A percentile compares a stretch with the other conserved stretches of the same genome.
These are phyloP conservation scores for Sporobolomyces roseus DNA, from an alignment of 768 basidiomycete genomes.

Conservation along the genomic window DNA sequence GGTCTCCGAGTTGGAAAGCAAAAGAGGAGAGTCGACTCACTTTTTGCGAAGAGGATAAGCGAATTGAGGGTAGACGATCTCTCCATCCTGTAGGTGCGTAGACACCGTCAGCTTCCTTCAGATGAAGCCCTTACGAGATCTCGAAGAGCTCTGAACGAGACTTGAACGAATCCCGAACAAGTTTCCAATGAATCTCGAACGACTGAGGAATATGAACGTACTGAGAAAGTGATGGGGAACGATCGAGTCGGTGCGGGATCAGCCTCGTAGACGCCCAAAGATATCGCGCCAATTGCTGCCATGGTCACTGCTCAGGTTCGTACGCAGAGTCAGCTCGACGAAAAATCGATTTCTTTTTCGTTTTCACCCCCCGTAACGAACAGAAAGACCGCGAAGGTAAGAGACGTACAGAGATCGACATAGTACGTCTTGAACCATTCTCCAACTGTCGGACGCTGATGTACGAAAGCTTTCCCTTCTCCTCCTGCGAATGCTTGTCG, in stretches of 20 bases:
- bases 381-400: too few species aligned
- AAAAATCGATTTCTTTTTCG: too few species aligned
- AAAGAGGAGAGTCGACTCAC: neutral
- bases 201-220: too few species aligned
- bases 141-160: too few species aligned
- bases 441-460: conserved; percentile 48
- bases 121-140: too few species aligned
- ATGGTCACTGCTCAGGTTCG: conserved; percentile 52
- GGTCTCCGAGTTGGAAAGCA: neutral
- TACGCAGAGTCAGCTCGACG: too few species aligned
- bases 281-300: conserved; percentile 58
- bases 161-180: conserved; percentile 17
- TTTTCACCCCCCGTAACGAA: neutral
- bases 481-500: neutral
- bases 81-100: conserved; percentile 55
- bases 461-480: conserved; percentile 12
- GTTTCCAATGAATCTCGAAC: neutral
- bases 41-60: neutral
- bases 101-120: too few species aligned
- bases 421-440: conserved; percentile 56
- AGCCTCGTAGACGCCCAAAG: conserved; percentile 58
- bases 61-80: neutral
- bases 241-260: conserved; percentile 47
- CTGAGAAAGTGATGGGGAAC: conserved; percentile 45
- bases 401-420: conserved; percentile 51